Evolutionary conservation across 2,329 filamentous ascomycete genomes (phyloP).

Genomic region (Aureobasidium uvarum): DNA sequence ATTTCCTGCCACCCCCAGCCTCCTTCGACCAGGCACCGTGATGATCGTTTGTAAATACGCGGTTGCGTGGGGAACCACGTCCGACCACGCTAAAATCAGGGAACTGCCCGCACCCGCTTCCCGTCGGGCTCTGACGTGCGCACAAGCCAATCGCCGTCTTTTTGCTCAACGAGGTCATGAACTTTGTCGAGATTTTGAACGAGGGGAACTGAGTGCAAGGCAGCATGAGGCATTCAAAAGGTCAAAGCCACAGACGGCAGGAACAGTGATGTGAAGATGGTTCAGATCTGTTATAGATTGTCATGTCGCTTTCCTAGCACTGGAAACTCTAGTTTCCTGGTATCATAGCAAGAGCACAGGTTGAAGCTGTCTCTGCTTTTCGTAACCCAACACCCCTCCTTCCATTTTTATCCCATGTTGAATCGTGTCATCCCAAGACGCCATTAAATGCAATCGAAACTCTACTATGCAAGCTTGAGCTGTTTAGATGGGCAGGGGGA

Average conservation of each 20-base stretch:
- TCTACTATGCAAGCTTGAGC: background rate
- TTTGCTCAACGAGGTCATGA: background rate
- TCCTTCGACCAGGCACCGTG: background rate
- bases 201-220: background rate
- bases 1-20: slow-evolving; percentile 23
- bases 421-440: slow-evolving; percentile 26
- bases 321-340: slow-evolving; percentile 15
- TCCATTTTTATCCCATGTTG: slow-evolving; percentile 26
- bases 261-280: background rate
- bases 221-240: background rate
- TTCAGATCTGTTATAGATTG: slow-evolving; percentile 20
- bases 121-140: slow-evolving; percentile 16
- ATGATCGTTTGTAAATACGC: slow-evolving; percentile 23
- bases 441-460: slow-evolving; percentile 25
- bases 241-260: too few species aligned
- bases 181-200: background rate
- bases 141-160: slow-evolving; percentile 17
- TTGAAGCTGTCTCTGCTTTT: slow-evolving; percentile 26
- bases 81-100: slow-evolving; percentile 20
- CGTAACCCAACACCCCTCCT: slow-evolving; percentile 24
- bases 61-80: slow-evolving; percentile 14
- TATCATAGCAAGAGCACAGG: slow-evolving; percentile 27
- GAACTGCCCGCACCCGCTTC: slow-evolving; percentile 8
- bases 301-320: slow-evolving; percentile 21
- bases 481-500: slow-evolving; percentile 78